These are phyloP conservation scores for Lepidium sativum DNA, from an alignment of 345 rosid species.

Conservation along the genomic window DNA sequence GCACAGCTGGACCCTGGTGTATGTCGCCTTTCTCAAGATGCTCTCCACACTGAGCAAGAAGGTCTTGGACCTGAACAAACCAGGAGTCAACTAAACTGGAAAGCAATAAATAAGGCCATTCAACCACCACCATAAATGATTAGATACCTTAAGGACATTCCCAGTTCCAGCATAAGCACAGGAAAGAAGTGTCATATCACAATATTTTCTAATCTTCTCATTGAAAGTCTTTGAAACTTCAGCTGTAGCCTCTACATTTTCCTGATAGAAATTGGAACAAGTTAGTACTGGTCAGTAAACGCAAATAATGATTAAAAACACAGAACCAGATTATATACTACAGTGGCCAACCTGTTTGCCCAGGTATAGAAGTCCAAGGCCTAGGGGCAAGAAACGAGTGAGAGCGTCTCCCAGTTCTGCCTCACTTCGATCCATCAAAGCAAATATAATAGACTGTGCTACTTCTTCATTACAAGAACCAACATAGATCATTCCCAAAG, in stretches of 20 bases:
- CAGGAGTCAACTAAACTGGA: conserved; percentile 11
- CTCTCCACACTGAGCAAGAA: conserved; percentile 80
- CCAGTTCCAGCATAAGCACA: conserved; percentile 99
- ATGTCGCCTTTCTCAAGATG: conserved; percentile 83
- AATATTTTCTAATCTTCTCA: conserved; percentile 81
- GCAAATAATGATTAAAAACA: too few species aligned
- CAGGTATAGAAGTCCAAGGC: conserved; percentile 90
- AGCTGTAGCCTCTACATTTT: conserved; percentile 85
- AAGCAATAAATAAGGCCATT: conserved; percentile 1
- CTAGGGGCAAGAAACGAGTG: conserved; percentile 77
- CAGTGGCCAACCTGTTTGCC: conserved; percentile 54
- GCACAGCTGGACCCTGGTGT: conserved; percentile 93
- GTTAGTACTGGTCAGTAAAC: neutral
- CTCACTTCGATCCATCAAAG: conserved; percentile 78
- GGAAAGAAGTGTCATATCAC: conserved; percentile 86
- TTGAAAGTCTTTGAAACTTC: conserved; percentile 93
- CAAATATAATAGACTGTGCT: conserved; percentile 81
- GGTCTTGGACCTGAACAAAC: conserved; percentile 67
- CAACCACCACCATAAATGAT: conserved; percentile 6
- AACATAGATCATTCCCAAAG: conserved; percentile 85
- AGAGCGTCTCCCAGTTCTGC: conserved; percentile 82
- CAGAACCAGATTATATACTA: too few species aligned
- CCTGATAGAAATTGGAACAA: conserved; percentile 37
- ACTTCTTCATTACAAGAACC: conserved; percentile 97
- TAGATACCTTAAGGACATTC: conserved; percentile 84